Conservation (phyloP, 2,329 filamentous ascomycete genomes). For the Coniochaeta hoffmannii region DNA sequence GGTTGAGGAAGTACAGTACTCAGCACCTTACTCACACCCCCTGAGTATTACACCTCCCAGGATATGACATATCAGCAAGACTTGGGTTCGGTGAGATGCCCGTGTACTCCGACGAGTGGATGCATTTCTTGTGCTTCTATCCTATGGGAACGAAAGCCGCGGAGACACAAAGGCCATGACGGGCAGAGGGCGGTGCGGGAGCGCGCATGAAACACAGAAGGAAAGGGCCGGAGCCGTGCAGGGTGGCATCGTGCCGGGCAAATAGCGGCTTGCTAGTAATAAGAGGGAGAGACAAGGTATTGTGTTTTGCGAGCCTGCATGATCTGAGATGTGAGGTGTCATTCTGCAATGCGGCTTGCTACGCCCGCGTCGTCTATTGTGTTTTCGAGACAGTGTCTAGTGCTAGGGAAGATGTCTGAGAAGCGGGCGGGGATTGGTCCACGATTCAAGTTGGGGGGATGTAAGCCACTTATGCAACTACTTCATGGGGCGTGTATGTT, state of each 20-base stretch:
- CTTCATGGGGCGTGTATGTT: neutral
- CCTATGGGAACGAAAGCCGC: neutral
- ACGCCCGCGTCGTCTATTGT: neutral
- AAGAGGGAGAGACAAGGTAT: neutral
- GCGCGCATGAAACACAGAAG: neutral
- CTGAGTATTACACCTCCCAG: neutral
- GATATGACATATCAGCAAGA: neutral
- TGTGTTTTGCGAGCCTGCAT: neutral
- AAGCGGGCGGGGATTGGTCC: neutral
- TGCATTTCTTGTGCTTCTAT: neutral
- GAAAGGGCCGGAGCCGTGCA: neutral
- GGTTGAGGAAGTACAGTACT: neutral
- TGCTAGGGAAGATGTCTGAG: neutral
- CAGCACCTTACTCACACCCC: too few relatives aligned
- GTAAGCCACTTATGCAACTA: neutral
- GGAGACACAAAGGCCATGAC: neutral
- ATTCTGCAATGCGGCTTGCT: conserved; percentile 2
- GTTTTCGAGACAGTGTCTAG: neutral
- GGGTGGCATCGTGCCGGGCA: neutral
- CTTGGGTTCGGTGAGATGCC: neutral
- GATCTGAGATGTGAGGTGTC: conserved; percentile 4
- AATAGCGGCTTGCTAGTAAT: neutral
- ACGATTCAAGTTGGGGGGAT: neutral
- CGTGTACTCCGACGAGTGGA: neutral
- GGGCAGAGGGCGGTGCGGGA: neutral